A percentile compares a stretch with the other conserved stretches of the same genome.
Evolutionary conservation across 176 grass and related monocot genomes (phyloP).

Genomic region (Aegilops bicornis): DNA sequence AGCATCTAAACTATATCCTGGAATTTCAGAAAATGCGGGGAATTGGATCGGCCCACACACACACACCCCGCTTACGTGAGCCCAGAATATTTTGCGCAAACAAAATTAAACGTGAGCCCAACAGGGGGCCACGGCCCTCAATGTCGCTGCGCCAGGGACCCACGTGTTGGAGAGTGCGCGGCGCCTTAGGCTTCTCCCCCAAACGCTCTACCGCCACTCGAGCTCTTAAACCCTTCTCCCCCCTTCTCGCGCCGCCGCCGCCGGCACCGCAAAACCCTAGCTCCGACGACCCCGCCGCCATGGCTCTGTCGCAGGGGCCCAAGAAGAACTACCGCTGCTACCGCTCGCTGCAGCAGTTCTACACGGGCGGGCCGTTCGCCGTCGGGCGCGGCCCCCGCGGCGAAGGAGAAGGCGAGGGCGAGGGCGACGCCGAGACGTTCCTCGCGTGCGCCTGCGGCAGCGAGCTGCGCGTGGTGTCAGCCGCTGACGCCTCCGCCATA

Average conservation of each 20-base stretch:
- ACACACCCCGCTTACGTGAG: not conserved
- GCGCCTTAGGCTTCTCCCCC: not conserved
- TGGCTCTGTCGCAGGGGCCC: constrained; percentile 20
- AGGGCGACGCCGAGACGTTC: constrained; percentile 48
- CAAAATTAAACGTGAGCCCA: not conserved
- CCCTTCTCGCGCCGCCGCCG: constrained; percentile 19
- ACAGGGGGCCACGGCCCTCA: not conserved
- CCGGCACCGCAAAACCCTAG: constrained; percentile 30
- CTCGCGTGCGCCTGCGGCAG: constrained; percentile 87
- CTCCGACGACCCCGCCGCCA: constrained; percentile 28
- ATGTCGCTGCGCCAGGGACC: not conserved
- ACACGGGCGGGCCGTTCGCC: constrained; percentile 73
- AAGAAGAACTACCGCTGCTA: constrained; percentile 82
- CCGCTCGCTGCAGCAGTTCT: constrained; percentile 87
- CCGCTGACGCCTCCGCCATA: constrained; percentile 53
- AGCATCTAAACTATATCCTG: no score
- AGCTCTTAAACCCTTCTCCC: constrained; percentile 36
- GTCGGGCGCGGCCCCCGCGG: constrained; percentile 36
- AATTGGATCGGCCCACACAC: no score
- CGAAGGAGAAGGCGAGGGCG: not conserved
- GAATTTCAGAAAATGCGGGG: no score
- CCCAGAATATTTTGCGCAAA: not conserved
- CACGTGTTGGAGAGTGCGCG: not conserved
- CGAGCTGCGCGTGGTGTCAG: constrained; percentile 61
- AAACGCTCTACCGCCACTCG: not conserved